These are phyloP conservation scores for Ustilago trichophora DNA, from an alignment of 1,284 basidiomycete genomes.

Conservation along the genomic window DNA sequence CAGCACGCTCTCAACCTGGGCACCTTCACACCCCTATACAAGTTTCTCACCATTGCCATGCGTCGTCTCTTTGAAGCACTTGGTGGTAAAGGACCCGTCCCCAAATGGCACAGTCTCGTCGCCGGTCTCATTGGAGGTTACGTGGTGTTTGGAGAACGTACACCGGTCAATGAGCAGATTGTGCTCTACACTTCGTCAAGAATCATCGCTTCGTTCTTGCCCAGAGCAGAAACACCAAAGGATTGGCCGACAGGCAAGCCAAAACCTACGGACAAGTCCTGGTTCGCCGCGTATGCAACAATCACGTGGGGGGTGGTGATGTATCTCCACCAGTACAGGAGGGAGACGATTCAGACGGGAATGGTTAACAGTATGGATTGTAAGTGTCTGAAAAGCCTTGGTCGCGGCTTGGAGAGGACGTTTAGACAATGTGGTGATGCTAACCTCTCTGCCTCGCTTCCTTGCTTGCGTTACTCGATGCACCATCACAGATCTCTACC, in stretches of 20 bases:
- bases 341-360: constrained; percentile 89
- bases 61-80: constrained; percentile 73
- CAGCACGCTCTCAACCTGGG: constrained; percentile 88
- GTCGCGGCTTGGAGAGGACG: no score
- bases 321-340: constrained; percentile 88
- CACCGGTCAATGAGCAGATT: constrained; percentile 98
- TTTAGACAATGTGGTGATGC: no score
- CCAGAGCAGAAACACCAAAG: constrained; percentile 54
- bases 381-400: constrained; percentile 50
- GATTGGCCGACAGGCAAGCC: constrained; percentile 60
- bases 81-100: constrained; percentile 77
- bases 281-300: constrained; percentile 89
- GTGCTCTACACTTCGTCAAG: constrained; percentile 77
- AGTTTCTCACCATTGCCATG: constrained; percentile 82
- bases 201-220: constrained; percentile 60
- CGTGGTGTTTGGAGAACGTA: constrained; percentile 89
- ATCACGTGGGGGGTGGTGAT: constrained; percentile 95
- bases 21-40: constrained; percentile 94
- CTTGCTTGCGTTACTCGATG: no score
- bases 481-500: constrained; percentile 61
- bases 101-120: constrained; percentile 79
- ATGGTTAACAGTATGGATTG: constrained; percentile 74
- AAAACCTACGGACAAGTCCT: constrained; percentile 71
- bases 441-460: no score
- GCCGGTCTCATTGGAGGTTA: constrained; percentile 93